Conservation (phyloP, 495 filamentous ascomycete genomes). For the Cladorrhinum samala region DNA sequence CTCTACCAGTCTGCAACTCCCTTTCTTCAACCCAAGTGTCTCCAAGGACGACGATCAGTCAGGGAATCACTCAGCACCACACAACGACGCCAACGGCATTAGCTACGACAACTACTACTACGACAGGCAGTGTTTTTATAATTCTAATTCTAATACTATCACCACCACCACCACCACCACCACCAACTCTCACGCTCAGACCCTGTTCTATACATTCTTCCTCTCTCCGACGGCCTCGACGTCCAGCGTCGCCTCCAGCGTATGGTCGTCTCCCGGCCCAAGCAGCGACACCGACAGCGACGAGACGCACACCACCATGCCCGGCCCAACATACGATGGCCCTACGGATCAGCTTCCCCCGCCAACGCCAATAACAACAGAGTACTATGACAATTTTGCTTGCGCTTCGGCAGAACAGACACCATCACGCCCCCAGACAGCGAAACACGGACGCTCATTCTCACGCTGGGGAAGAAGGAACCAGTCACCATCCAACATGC, state of each 20-base stretch:
- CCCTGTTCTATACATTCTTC: slow-evolving; percentile 23
- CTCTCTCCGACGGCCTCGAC: slow-evolving; percentile 25
- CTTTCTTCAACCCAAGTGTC: slow-evolving; percentile 18
- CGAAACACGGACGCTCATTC: slow-evolving; percentile 23
- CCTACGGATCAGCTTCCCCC: slow-evolving; percentile 6
- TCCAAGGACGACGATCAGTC: background rate
- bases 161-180: slow-evolving; percentile 8
- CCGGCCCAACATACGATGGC: slow-evolving; percentile 18
- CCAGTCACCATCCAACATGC: slow-evolving; percentile 13
- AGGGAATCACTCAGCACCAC: background rate
- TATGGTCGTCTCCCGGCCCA: slow-evolving; percentile 9
- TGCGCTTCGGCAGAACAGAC: slow-evolving; percentile 3
- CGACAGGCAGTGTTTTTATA: background rate
- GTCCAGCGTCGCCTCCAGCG: slow-evolving; percentile 17
- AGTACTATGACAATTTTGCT: slow-evolving; percentile 10
- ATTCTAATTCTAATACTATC: background rate
- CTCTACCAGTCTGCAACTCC: slow-evolving; percentile 18
- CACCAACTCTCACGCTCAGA: too few species aligned
- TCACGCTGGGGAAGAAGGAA: slow-evolving; percentile 24
- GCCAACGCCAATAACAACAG: background rate
- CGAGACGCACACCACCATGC: slow-evolving; percentile 18
- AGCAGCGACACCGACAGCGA: slow-evolving; percentile 3
- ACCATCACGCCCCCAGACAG: slow-evolving; percentile 16
- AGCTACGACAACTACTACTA: background rate
- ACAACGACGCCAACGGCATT: slow-evolving; percentile 4